phyloP scores from a whole-genome alignment of 306 rosid genomes.

The Castanea mollissima region DNA sequence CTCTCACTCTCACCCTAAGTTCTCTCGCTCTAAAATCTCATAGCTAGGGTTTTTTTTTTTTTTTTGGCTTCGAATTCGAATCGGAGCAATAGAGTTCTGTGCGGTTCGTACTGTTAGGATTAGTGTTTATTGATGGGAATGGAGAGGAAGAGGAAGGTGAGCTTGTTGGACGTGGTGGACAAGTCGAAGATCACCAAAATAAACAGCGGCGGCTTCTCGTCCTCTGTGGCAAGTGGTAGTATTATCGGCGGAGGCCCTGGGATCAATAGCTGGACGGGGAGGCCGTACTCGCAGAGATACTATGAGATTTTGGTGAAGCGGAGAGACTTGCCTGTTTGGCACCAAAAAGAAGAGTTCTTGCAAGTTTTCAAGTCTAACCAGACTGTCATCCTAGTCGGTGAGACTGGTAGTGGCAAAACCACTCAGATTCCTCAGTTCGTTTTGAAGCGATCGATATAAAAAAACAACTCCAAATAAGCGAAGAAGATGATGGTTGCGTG shows the following conservation, averaged over 20 bases:
- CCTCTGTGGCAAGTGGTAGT: neutral
- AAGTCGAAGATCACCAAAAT: conserved; percentile 40
- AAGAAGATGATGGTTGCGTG: conserved; percentile 91
- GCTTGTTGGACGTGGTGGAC: conserved; percentile 85
- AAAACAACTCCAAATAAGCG: conserved; percentile 55
- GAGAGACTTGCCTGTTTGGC: conserved; percentile 85
- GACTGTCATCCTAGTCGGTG: conserved; percentile 77
- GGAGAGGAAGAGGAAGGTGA: conserved; percentile 86
- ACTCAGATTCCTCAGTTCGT: conserved; percentile 97
- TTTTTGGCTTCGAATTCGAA: neutral
- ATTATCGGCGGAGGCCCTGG: neutral
- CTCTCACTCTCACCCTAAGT: no score
- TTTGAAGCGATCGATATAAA: conserved; percentile 69
- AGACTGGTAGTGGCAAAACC: conserved; percentile 97
- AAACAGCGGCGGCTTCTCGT: conserved; percentile 33
- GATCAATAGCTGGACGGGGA: conserved; percentile 71
- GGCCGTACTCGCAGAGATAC: conserved; percentile 68
- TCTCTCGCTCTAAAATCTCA: no score
- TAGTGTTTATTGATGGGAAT: conserved; percentile 56
- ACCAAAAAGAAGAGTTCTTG: conserved; percentile 77
- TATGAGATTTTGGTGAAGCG: conserved; percentile 78
- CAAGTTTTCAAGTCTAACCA: conserved; percentile 63
- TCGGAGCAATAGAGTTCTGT: neutral
- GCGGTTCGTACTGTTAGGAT: neutral
- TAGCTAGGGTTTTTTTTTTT: no score